These are phyloP conservation scores for Wickerhamiella slavikovae DNA, from an alignment of 805 yeast species.

Conservation along the genomic window DNA sequence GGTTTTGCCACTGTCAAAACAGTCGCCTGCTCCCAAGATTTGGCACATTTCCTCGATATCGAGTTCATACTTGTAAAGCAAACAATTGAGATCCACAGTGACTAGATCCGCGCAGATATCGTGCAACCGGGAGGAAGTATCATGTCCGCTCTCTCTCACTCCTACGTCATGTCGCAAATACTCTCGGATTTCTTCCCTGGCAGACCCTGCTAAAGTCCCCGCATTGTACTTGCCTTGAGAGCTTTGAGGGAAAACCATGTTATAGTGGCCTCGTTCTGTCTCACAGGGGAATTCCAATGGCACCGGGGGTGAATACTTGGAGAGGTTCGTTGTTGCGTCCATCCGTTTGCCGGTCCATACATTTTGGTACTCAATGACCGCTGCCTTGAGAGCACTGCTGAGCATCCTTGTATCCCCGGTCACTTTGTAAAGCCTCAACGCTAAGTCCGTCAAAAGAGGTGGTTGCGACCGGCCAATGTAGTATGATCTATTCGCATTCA, in stretches of 20 bases:
- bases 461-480: conserved; percentile 89
- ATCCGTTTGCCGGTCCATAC: conserved; percentile 71
- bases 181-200: conserved; percentile 68
- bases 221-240: conserved; percentile 45
- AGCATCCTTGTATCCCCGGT: conserved; percentile 32
- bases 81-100: conserved; percentile 71
- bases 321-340: conserved; percentile 55
- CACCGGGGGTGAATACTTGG: conserved; percentile 81
- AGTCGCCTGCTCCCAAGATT: conserved; percentile 32
- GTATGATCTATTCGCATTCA: conserved; percentile 86
- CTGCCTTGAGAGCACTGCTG: conserved; percentile 44
- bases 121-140: conserved; percentile 76
- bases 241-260: conserved; percentile 46
- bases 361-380: conserved; percentile 63
- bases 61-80: conserved; percentile 72
- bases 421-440: conserved; percentile 41
- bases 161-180: conserved; percentile 85
- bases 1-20: no score
- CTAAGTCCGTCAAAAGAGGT: conserved; percentile 90
- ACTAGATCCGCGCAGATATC: conserved; percentile 79
- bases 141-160: conserved; percentile 92
- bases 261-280: conserved; percentile 79
- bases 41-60: conserved; percentile 55
- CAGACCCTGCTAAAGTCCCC: no score
- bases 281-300: conserved; percentile 86